These are phyloP conservation scores for Wallacemonas sp. DNA, from an alignment of 208 protist species.

Conservation along the genomic window DNA sequence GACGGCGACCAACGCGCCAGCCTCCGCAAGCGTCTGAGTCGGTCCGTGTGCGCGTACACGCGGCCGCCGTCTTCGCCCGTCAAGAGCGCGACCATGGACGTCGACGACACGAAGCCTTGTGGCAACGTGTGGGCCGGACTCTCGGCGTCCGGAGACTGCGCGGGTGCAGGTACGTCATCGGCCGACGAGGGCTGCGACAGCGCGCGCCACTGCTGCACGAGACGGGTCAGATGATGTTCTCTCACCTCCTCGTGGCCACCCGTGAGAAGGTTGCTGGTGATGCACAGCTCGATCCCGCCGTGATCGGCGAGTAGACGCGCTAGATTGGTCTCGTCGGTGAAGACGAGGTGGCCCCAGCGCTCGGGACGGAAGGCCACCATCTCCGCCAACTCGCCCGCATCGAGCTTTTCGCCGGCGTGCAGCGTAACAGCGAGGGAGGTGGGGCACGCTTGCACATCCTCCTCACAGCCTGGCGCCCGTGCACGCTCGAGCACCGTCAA, in stretches of 20 bases:
- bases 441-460: neutral
- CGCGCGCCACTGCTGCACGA: constrained; percentile 25
- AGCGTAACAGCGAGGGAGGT: constrained; percentile 50
- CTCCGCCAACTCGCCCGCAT: constrained; percentile 46
- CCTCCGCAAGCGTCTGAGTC: neutral
- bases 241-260: constrained; percentile 42
- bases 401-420: constrained; percentile 82
- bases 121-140: neutral
- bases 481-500: constrained; percentile 29
- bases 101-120: neutral
- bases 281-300: constrained; percentile 80
- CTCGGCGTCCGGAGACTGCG: no score
- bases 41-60: neutral
- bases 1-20: neutral
- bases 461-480: constrained; percentile 19
- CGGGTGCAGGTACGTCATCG: no score
- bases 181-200: neutral
- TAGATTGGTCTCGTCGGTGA: constrained; percentile 41
- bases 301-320: constrained; percentile 29
- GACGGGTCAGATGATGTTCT: constrained; percentile 55
- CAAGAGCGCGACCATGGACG: neutral
- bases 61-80: neutral
- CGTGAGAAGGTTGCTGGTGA: constrained; percentile 83
- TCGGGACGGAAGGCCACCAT: constrained; percentile 72
- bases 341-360: constrained; percentile 82